Evolutionary conservation across 495 filamentous ascomycete genomes (phyloP), one percentile per base, ranked within the genome.

Genomic region (Aspergillus leporis): DNA sequence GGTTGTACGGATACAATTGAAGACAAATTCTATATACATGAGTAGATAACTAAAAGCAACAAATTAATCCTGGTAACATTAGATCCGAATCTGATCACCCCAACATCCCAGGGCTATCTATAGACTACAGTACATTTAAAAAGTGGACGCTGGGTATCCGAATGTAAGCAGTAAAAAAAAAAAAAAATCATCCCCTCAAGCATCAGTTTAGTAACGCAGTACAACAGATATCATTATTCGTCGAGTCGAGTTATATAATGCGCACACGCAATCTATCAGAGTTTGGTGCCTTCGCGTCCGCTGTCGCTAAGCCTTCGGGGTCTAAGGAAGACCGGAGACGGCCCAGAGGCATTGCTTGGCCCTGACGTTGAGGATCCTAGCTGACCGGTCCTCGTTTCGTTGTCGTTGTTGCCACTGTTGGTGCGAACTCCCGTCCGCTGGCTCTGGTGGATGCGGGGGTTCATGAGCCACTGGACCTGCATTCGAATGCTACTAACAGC

Each of bases 391-490:
- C 68, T 25, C 56, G 65, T 22, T 46, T 51, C 41, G 57, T 18
- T 55, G 6, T 60, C 65, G 34, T 54, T 68, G 7, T 60, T 51
- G 34, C 49, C 45, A 41, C 62, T 48, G 48, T 64, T 67, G 41
- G 65, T 47, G 22, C 69, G 73, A 23, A 66, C 61, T 34, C 51
- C 61, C 3, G 62, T 59, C 19, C 74, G 66, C 18, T 74, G 64
- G 2, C 65, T 65, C 6, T 78, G 73, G 50, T 87, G 83, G 58
- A 86, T 69, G 10, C 84, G 79, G 12, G 84, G 77, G 34, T 81
- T 85, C 72, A 86, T 79, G 9, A 90, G 78, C 85, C 87, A 89
- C 54, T 89, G 85, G 14, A 90, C 73, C 62, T 90, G 87, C 78
- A 86, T 82, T 36, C 85, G 78, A 40, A 90, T 79, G 25, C 77